Conservation (phyloP, 2,329 filamentous ascomycete species). For the Diaporthe humulicola region DNA sequence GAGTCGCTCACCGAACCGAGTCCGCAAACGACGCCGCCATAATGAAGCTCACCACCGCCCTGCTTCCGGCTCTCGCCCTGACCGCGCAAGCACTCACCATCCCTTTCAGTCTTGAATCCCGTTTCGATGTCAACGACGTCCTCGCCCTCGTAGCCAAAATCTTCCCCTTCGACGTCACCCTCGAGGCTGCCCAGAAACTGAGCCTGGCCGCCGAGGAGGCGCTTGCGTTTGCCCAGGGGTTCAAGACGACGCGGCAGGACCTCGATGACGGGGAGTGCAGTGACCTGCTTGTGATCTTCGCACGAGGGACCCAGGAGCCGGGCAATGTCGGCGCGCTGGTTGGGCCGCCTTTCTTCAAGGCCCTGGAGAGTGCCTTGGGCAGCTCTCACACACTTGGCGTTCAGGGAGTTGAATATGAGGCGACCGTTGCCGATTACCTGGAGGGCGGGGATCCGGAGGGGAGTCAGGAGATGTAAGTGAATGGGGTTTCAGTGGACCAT, state of each 20-base stretch:
- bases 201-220: constrained; percentile 2
- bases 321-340: constrained; percentile 46
- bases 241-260: constrained; percentile 35
- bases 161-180: constrained; percentile 25
- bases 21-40: neutral
- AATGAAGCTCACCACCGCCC: constrained; percentile 25
- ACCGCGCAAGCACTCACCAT: neutral
- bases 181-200: neutral
- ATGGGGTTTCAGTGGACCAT: no score
- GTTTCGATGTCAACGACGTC: constrained; percentile 25
- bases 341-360: constrained; percentile 45
- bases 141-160: constrained; percentile 25
- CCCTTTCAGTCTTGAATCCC: neutral
- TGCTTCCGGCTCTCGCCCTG: constrained; percentile 17
- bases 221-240: constrained; percentile 12
- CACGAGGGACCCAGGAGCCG: constrained; percentile 46
- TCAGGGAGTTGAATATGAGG: constrained; percentile 47
- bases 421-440: constrained; percentile 43
- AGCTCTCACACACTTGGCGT: constrained; percentile 40
- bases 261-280: constrained; percentile 34
- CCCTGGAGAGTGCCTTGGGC: constrained; percentile 40
- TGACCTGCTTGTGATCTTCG: constrained; percentile 46
- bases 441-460: constrained; percentile 44
- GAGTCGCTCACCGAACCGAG: neutral
- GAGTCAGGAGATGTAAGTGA: constrained; percentile 36